phyloP scores from a whole-genome alignment of 805 yeast species.

The Citeromyces matritensis region DNA sequence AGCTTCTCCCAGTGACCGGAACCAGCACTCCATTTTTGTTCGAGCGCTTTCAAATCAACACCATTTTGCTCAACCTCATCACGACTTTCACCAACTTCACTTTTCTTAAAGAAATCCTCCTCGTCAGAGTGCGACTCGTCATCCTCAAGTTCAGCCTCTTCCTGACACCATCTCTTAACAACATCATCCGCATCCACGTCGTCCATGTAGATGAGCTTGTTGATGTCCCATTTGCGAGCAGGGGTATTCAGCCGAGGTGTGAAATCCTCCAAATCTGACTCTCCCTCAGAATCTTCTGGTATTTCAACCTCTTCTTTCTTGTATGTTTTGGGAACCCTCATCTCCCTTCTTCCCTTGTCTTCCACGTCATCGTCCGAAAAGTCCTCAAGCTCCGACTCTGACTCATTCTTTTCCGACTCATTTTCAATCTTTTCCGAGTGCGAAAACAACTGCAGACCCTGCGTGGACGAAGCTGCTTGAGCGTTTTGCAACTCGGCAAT shows the following conservation, averaged over 20 bases:
- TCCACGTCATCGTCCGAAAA: slow-evolving; percentile 18
- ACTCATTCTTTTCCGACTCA: slow-evolving; percentile 23
- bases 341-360: slow-evolving; percentile 45
- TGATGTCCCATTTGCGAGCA: slow-evolving; percentile 61
- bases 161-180: slow-evolving; percentile 54
- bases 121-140: slow-evolving; percentile 19
- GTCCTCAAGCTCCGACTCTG: slow-evolving; percentile 17
- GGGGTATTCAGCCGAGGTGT: slow-evolving; percentile 38
- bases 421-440: slow-evolving; percentile 31
- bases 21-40: slow-evolving; percentile 26
- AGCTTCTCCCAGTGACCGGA: background rate
- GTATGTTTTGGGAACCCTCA: slow-evolving; percentile 49
- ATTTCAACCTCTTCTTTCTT: slow-evolving; percentile 29
- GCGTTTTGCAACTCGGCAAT: slow-evolving; percentile 74
- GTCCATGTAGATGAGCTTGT: slow-evolving; percentile 66
- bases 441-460: slow-evolving; percentile 65
- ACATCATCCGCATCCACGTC: slow-evolving; percentile 65
- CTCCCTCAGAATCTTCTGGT: slow-evolving; percentile 40
- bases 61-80: slow-evolving; percentile 21
- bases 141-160: slow-evolving; percentile 25
- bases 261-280: slow-evolving; percentile 21
- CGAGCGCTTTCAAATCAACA: slow-evolving; percentile 22
- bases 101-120: slow-evolving; percentile 44
- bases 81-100: slow-evolving; percentile 15
- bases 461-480: slow-evolving; percentile 45